These are phyloP conservation scores for Talaromyces nanjingensis DNA, from an alignment of 495 filamentous ascomycete genomes.

Conservation along the genomic window DNA sequence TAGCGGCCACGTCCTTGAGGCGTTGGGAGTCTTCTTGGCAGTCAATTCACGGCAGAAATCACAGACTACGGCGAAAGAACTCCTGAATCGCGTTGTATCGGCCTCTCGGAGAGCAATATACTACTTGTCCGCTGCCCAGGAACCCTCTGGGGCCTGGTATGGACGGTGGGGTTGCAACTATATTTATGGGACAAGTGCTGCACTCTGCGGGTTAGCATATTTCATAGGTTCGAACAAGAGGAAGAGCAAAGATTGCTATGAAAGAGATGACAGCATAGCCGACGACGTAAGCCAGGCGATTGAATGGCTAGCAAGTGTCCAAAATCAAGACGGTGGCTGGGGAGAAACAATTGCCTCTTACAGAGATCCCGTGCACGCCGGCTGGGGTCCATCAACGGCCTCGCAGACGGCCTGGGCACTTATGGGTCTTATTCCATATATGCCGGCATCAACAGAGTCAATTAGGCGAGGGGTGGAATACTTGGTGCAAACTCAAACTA, in stretches of 20 bases:
- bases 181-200: conserved; percentile 29
- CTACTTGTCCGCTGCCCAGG: conserved; percentile 19
- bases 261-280: no score
- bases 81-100: background rate
- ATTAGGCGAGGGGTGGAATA: conserved; percentile 18
- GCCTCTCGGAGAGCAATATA: conserved; percentile 12
- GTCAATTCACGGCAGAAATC: background rate
- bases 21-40: conserved; percentile 25
- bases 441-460: conserved; percentile 6
- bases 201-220: conserved; percentile 19
- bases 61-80: background rate
- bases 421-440: conserved; percentile 20
- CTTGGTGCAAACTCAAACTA: conserved; percentile 12
- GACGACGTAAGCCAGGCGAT: conserved; percentile 1
- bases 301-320: conserved; percentile 19
- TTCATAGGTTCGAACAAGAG: conserved; percentile 3
- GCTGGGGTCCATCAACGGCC: conserved; percentile 18
- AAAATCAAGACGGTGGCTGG: conserved; percentile 32
- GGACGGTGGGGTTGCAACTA: conserved; percentile 34
- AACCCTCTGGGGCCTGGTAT: conserved; percentile 23
- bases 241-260: background rate
- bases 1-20: conserved; percentile 31
- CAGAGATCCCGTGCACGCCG: conserved; percentile 12
- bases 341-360: conserved; percentile 25
- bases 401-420: conserved; percentile 34